phyloP scores from a whole-genome alignment of 352 stramenopile genomes.

The Hyaloperonospora brassicae region DNA sequence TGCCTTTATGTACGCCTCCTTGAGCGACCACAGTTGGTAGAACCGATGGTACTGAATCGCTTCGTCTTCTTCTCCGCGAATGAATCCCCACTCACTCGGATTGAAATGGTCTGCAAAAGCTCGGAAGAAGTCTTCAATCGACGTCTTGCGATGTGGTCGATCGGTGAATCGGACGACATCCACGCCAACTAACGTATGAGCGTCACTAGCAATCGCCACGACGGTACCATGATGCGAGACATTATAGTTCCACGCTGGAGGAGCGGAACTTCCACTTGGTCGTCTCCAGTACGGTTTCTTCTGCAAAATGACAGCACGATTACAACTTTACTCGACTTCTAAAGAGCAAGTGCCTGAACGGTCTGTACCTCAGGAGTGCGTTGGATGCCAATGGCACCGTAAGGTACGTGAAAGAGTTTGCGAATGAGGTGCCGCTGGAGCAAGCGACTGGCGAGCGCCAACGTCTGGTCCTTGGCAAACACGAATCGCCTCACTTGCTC shows the following conservation, averaged over 20 bases:
- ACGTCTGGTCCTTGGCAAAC: conserved; percentile 58
- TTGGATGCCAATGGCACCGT: conserved; percentile 34
- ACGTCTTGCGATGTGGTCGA: conserved; percentile 26
- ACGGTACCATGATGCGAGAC: conserved; percentile 68
- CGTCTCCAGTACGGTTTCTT: conserved; percentile 59
- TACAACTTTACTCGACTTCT: not conserved
- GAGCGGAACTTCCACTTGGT: not conserved
- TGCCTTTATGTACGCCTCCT: conserved; percentile 75
- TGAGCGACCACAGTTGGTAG: conserved; percentile 71
- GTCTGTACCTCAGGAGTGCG: conserved; percentile 47
- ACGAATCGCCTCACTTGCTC: conserved; percentile 46
- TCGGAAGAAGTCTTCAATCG: conserved; percentile 41
- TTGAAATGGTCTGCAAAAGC: conserved; percentile 58
- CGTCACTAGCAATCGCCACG: conserved; percentile 51
- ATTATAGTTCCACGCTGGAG: conserved; percentile 66
- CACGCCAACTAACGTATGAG: conserved; percentile 44
- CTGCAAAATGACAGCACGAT: conserved; percentile 14
- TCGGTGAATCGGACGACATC: conserved; percentile 58
- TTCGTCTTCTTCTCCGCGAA: conserved; percentile 23
- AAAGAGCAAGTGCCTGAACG: too few species aligned
- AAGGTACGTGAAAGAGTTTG: conserved; percentile 28
- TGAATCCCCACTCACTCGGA: conserved; percentile 40
- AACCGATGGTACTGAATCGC: conserved; percentile 34
- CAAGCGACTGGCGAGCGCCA: conserved; percentile 59
- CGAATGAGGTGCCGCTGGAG: conserved; percentile 47